phyloP scores from a whole-genome alignment of 176 grass and related monocot species.

The Cymbopogon citratus region DNA sequence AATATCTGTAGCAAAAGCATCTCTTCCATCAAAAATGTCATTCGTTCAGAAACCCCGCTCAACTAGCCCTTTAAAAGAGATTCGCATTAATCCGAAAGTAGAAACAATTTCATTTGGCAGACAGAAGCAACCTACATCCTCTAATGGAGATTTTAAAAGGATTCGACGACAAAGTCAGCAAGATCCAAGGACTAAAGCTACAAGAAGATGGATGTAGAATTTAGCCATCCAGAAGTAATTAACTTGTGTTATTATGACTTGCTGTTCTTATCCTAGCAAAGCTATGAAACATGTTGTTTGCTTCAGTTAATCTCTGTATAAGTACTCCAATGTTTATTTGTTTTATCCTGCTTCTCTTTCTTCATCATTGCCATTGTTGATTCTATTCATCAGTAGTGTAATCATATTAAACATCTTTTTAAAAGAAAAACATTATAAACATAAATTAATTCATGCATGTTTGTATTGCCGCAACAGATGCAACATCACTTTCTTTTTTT shows the following conservation, averaged over 20 bases:
- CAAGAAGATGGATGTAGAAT: slow-evolving; percentile 62
- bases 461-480: not conserved
- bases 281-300: not conserved
- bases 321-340: not conserved
- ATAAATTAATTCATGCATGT: not conserved
- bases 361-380: not conserved
- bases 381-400: not conserved
- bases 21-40: not conserved
- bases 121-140: slow-evolving; percentile 37
- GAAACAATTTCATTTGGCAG: slow-evolving; percentile 34
- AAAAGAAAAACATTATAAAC: not conserved
- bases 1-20: slow-evolving; percentile 7
- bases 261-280: not conserved
- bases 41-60: slow-evolving; percentile 7
- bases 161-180: slow-evolving; percentile 38
- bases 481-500: not conserved
- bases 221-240: not conserved
- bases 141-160: slow-evolving; percentile 63
- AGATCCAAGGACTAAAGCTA: slow-evolving; percentile 38
- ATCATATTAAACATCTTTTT: not conserved
- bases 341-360: not conserved
- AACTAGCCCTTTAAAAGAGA: slow-evolving; percentile 47
- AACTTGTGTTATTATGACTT: not conserved
- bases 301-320: slow-evolving; percentile 7
- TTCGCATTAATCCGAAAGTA: slow-evolving; percentile 24